These are phyloP conservation scores for Petunia hybrid DNA, from an alignment of 305 asterid genomes.

Conservation along the genomic window DNA sequence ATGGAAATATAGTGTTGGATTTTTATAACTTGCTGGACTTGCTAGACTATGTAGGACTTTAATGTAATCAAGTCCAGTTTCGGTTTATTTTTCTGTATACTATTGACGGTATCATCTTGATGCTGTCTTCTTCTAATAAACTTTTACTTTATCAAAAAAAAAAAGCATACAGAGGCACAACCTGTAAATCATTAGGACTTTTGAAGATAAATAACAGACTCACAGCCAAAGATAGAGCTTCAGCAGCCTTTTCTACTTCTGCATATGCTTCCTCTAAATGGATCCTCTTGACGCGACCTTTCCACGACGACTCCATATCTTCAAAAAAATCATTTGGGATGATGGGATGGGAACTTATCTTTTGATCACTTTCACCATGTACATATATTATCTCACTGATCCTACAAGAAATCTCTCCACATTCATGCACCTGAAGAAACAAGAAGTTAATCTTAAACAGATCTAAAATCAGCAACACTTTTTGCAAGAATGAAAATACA, in stretches of 20 bases:
- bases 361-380: slow-evolving; percentile 85
- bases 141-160: background rate
- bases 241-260: slow-evolving; percentile 78
- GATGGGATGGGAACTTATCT: slow-evolving; percentile 51
- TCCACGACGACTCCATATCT: slow-evolving; percentile 93
- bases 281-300: slow-evolving; percentile 92
- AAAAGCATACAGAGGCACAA: slow-evolving; percentile 2
- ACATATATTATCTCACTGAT: slow-evolving; percentile 81
- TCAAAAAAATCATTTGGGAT: slow-evolving; percentile 86
- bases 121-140: too few relatives aligned
- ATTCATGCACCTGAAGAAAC: slow-evolving; percentile 73
- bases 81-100: too few relatives aligned
- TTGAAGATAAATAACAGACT: slow-evolving; percentile 42
- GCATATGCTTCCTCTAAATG: slow-evolving; percentile 83
- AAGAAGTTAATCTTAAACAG: slow-evolving; percentile 6
- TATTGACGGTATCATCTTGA: too few relatives aligned
- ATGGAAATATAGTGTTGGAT: too few relatives aligned
- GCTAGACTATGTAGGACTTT: too few relatives aligned
- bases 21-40: too few relatives aligned
- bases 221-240: slow-evolving; percentile 79
- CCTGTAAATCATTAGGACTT: background rate
- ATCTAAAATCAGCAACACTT: background rate
- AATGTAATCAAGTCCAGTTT: too few relatives aligned
- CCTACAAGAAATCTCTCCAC: slow-evolving; percentile 67
- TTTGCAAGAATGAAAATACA: slow-evolving; percentile 22